Percentiles rank a stretch among this genome's conserved stretches.
These are phyloP conservation scores for Tricholoma matsutake DNA, from an alignment of 768 basidiomycete species.

Conservation along the genomic window DNA sequence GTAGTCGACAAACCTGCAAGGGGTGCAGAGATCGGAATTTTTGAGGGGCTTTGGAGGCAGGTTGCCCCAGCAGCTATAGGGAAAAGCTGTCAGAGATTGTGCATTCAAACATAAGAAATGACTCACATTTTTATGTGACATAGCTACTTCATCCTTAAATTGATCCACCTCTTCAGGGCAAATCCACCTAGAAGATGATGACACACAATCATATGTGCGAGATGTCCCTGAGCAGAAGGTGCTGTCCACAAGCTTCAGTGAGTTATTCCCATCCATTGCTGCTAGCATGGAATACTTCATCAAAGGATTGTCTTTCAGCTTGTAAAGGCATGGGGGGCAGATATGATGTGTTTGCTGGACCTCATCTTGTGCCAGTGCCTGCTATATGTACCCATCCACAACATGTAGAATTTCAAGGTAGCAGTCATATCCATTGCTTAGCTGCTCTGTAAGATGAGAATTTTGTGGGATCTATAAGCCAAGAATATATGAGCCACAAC, in stretches of 20 bases:
- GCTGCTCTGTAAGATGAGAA: not conserved
- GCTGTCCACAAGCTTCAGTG: not conserved
- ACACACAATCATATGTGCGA: not conserved
- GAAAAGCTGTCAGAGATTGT: not conserved
- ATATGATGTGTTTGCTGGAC: not conserved
- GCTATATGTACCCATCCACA: not conserved
- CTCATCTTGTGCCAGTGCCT: not conserved
- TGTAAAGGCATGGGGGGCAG: conserved; percentile 2
- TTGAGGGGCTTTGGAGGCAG: no score
- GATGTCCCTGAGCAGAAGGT: not conserved
- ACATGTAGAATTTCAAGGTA: not conserved
- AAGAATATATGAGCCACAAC: not conserved
- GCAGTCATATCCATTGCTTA: not conserved
- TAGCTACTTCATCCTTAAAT: conserved; percentile 1
- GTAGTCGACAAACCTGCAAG: not conserved
- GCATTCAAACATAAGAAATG: not conserved
- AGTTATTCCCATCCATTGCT: not conserved
- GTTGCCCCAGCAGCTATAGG: not conserved
- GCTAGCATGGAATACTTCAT: not conserved
- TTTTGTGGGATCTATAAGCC: no score
- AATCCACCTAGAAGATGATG: not conserved
- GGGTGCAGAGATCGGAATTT: not conserved
- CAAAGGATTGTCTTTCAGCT: not conserved
- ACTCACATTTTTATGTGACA: not conserved
- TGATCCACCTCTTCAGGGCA: not conserved